Percentiles rank a stretch among this genome's conserved stretches.
These are phyloP conservation scores for Diutina sp. DNA, from an alignment of 1,139 yeast species.

Conservation along the genomic window DNA sequence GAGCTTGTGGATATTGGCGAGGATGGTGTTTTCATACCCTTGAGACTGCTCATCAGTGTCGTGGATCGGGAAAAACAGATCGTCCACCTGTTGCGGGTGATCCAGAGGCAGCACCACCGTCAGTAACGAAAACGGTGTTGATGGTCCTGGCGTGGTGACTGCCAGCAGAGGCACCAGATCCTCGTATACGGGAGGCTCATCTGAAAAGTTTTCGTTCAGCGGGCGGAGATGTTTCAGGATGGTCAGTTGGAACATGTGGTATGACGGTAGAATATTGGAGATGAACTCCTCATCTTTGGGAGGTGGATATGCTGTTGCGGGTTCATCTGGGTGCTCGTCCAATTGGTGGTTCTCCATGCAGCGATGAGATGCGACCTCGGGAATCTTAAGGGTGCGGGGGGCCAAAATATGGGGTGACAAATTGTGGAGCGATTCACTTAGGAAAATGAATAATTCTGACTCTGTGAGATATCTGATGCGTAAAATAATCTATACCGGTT, in stretches of 20 bases:
- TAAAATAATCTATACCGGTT: too few species aligned
- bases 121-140: constrained; percentile 6
- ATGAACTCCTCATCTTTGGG: constrained; percentile 17
- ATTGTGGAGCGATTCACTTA: not conserved
- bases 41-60: constrained; percentile 12
- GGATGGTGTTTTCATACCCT: constrained; percentile 30
- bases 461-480: too few species aligned
- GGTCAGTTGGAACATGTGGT: constrained; percentile 34
- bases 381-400: not conserved
- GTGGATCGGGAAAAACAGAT: constrained; percentile 3
- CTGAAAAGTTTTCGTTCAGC: constrained; percentile 25
- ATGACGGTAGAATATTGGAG: constrained; percentile 31
- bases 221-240: constrained; percentile 26
- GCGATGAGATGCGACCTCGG: not conserved
- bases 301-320: not conserved
- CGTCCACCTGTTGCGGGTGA: not conserved
- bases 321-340: not conserved
- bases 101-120: constrained; percentile 6
- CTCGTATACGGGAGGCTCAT: constrained; percentile 33
- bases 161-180: constrained; percentile 13
- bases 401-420: not conserved
- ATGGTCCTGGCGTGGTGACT: constrained; percentile 10
- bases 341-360: not conserved
- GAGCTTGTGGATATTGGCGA: constrained; percentile 30
- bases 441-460: too few species aligned